These are phyloP conservation scores for Cercophora newfieldiana DNA, from an alignment of 495 filamentous ascomycete genomes.

Conservation along the genomic window DNA sequence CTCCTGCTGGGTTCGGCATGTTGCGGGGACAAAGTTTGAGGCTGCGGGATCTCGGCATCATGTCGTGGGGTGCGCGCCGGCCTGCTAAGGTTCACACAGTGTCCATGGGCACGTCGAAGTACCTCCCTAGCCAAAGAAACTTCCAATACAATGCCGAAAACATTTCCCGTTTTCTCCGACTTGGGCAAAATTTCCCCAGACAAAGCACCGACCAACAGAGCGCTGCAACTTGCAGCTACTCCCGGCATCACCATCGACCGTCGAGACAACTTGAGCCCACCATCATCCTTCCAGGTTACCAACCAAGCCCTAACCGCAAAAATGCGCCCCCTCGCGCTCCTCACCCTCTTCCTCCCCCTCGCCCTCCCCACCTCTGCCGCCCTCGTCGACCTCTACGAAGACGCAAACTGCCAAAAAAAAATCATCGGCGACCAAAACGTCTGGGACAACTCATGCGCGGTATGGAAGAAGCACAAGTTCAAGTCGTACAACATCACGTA, in stretches of 20 bases:
- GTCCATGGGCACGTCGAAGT: too few relatives aligned
- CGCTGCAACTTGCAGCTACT: too few relatives aligned
- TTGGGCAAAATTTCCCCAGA: too few relatives aligned
- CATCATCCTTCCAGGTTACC: not conserved
- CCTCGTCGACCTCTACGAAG: not conserved
- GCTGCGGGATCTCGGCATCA: not conserved
- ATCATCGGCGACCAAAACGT: not conserved
- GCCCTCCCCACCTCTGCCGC: not conserved
- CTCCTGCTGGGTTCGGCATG: not conserved
- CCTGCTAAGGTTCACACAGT: not conserved
- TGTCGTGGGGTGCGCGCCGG: not conserved
- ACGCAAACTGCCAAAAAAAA: not conserved
- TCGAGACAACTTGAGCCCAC: too few relatives aligned
- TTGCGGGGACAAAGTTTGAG: not conserved
- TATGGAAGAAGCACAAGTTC: not conserved
- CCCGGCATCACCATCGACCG: too few relatives aligned
- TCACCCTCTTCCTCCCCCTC: not conserved
- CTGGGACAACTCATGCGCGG: not conserved
- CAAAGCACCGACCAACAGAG: too few relatives aligned
- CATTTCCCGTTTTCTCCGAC: too few relatives aligned
- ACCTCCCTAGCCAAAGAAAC: too few relatives aligned
- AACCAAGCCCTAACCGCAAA: not conserved
- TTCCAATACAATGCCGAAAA: too few relatives aligned
- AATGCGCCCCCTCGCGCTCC: not conserved
- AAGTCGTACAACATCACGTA: not conserved